Base-by-base conservation (phyloP, 1,284 basidiomycete genomes). In the Abortiporus biennis region DNA sequence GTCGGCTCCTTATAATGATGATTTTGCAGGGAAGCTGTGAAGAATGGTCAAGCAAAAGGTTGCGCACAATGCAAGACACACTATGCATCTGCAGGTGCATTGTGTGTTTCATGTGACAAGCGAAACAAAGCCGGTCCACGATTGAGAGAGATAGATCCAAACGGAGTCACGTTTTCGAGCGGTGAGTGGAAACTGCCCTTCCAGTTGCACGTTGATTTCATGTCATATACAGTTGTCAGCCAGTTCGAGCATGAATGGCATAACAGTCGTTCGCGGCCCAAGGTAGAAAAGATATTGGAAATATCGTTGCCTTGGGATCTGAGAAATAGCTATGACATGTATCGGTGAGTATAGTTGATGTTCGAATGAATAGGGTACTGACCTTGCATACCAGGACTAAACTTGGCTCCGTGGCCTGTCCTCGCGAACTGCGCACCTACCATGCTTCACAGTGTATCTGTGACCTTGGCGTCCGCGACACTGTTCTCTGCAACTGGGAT, bases 361-460 rank as follows among this genome's bases (percentile, higher is more conserved):
- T 23, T 6, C 8, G 19, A 27, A 20, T 35, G 19, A 24, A 24
- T 8, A 32, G 16, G 25, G 29, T 9, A 12, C 17, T 19, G 8
- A 11, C 9, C 16, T 35, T 9, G 33, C 12, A 35, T 35, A 11
- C 9, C 39, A 67, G 63, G 33, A 53, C 54, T 34, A 57, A 55
- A 37, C 50, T 62, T 43, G 56, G 62, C 46, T 19, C 45, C 4
- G 36, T 36, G 19, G 35, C 34, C 51, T 55, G 59, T 1, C 50
- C 61, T 43, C 62, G 65, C 46, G 67, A 76, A 51, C 63, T 79
- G 37, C 68, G 70, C 46, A 76, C 73, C 29, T 81, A 78, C 51
- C 72, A 80, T 47, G 69, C 74, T 44, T 66, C 74, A 1, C 78
- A 80, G 46, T 80, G 78, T 50, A 76, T 82, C 29, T 82, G 79